Evolutionary conservation across 768 basidiomycete genomes (phyloP), one percentile per base, ranked within the genome.

Genomic region (Boletus rubroflammeus): DNA sequence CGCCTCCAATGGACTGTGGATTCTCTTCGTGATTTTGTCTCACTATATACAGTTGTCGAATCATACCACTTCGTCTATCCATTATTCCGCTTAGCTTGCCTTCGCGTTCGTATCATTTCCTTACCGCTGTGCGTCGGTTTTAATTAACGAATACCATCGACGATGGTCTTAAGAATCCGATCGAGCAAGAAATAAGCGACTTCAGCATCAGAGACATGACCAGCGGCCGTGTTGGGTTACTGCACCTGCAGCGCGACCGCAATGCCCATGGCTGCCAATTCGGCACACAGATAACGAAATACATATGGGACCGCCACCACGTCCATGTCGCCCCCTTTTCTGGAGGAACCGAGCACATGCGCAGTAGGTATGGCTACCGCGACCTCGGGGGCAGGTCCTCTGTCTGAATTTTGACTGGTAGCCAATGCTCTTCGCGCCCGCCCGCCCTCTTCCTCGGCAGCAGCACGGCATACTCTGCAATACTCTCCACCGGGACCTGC

Each of bases 231-330:
- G 6, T 21, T 39, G 25, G n/a, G 36, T 49, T 41, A 90, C 47
- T 71, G 80, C 49, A 95, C 82, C 66, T 90, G 85, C 46, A 98
- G 72, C 45, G 91, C 90, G 47, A 98, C 81, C 34, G 88, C 84
- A 63, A 99, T 98, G 43, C 97, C 96, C 96, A 98, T 98, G 17
- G 92, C 88, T n/a, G 95, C 95, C 62, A 99, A 75, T 74, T 99
- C 97, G 3, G 95, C 90, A 67, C 95, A 94, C 11, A 98, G 79
- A 75, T 94, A 92, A 46, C 92, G 80, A 73, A 97, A 96, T 47
- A 96, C 94, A 65, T 90, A 98, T 7, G 97, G 97, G 21, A 99
- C 82, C 13, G 96, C 96, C 49, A 99, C 85, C 44, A 99, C 86
- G 71, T 98, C 97, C 69, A 99, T 82, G 60, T 93, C 85, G 15